phyloP scores from a whole-genome alignment of 495 filamentous ascomycete genomes.

The Cetradonia linearis region DNA sequence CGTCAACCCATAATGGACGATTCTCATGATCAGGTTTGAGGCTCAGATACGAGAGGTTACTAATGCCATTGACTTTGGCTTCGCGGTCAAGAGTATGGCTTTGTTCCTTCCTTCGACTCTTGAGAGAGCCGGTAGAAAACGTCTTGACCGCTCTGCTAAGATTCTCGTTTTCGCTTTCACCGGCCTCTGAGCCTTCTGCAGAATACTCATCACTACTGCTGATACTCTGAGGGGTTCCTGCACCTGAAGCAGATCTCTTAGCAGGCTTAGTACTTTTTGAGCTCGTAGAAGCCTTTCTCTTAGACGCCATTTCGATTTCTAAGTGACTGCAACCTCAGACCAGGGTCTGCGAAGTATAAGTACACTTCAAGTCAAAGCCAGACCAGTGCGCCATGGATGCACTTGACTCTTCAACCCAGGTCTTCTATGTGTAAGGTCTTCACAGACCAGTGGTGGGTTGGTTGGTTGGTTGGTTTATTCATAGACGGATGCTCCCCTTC shows the following conservation, averaged over 20 bases:
- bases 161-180: constrained; percentile 42
- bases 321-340: neutral
- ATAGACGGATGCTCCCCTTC: too few species aligned
- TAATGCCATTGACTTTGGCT: constrained; percentile 45
- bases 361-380: neutral
- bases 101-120: constrained; percentile 33
- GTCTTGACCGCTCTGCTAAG: constrained; percentile 54
- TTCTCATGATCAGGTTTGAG: constrained; percentile 83
- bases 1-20: constrained; percentile 89
- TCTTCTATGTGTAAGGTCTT: too few species aligned
- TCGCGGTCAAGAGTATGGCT: constrained; percentile 37
- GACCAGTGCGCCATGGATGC: neutral
- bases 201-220: constrained; percentile 63
- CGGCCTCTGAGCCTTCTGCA: constrained; percentile 47
- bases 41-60: constrained; percentile 69
- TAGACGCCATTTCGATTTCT: constrained; percentile 51
- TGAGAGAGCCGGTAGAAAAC: constrained; percentile 49
- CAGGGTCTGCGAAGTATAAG: neutral
- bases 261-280: constrained; percentile 46
- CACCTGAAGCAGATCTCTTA: constrained; percentile 57
- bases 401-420: neutral
- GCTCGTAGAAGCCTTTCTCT: constrained; percentile 63
- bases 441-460: too few species aligned
- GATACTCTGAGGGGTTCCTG: constrained; percentile 53
- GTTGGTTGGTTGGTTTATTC: too few species aligned